Percentiles rank a stretch among this genome's conserved stretches.
phyloP scores from a whole-genome alignment of 2,329 filamentous ascomycete genomes.

The Xylariomycetidae sp. region DNA sequence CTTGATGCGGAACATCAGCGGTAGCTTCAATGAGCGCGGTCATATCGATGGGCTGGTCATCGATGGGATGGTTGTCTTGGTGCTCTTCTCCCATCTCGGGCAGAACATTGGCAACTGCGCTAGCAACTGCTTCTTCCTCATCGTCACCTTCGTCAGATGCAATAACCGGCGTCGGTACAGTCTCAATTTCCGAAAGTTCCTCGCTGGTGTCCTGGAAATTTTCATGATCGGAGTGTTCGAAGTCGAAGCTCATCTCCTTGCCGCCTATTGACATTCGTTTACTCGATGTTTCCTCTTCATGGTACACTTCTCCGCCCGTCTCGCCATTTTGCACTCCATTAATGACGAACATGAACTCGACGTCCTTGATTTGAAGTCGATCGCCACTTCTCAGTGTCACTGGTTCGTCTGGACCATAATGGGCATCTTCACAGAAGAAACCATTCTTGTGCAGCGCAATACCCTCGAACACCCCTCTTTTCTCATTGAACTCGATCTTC shows the following conservation, averaged over 20 bases:
- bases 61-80: background rate
- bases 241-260: slow-evolving; percentile 71
- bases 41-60: slow-evolving; percentile 2
- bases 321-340: slow-evolving; percentile 56
- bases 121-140: background rate
- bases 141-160: slow-evolving; percentile 25
- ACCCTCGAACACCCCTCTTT: slow-evolving; percentile 61
- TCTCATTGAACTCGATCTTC: slow-evolving; percentile 65
- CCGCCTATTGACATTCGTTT: slow-evolving; percentile 52
- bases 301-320: slow-evolving; percentile 53
- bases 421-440: slow-evolving; percentile 60
- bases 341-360: slow-evolving; percentile 64
- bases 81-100: slow-evolving; percentile 9
- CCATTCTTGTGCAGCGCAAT: slow-evolving; percentile 60
- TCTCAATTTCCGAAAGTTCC: slow-evolving; percentile 42
- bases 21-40: background rate
- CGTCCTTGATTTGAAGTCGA: slow-evolving; percentile 66
- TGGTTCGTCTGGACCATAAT: slow-evolving; percentile 44
- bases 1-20: slow-evolving; percentile 7
- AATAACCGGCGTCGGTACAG: slow-evolving; percentile 34
- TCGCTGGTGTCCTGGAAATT: slow-evolving; percentile 54
- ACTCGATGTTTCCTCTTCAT: slow-evolving; percentile 44
- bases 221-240: slow-evolving; percentile 58
- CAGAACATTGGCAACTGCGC: slow-evolving; percentile 4
- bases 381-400: slow-evolving; percentile 60